Percentiles rank a stretch among this genome's conserved stretches.
Evolutionary conservation across 768 basidiomycete species (phyloP).

Genomic region (Mycena capillaripes): DNA sequence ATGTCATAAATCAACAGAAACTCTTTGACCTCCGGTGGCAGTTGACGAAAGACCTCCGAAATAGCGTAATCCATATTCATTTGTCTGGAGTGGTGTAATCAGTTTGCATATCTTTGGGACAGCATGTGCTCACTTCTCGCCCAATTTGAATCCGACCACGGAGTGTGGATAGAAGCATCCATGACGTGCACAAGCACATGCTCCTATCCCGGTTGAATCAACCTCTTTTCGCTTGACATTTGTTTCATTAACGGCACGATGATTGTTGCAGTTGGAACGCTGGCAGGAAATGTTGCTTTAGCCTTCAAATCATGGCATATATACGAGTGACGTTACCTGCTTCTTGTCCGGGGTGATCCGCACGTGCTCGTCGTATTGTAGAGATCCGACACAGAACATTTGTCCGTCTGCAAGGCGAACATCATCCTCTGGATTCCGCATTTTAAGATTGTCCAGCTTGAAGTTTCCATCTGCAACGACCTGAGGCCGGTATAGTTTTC

Average conservation of each 20-base stretch:
- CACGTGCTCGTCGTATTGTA: conserved; percentile 42
- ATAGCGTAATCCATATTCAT: conserved; percentile 46
- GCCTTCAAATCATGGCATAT: background rate
- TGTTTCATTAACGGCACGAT: conserved; percentile 37
- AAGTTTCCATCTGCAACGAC: conserved; percentile 47
- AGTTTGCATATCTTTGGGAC: background rate
- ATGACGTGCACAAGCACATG: conserved; percentile 47
- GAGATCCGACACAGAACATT: conserved; percentile 41
- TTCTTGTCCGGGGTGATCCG: conserved; percentile 8
- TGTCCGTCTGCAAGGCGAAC: conserved; percentile 44
- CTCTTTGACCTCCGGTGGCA: background rate
- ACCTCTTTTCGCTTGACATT: conserved; percentile 33
- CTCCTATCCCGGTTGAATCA: conserved; percentile 46
- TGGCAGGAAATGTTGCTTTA: background rate
- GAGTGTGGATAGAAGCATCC: conserved; percentile 47
- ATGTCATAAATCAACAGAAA: conserved; percentile 47
- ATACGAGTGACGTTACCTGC: conserved; percentile 10
- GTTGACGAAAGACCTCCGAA: conserved; percentile 35
- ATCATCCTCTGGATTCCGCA: conserved; percentile 41
- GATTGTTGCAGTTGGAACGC: conserved; percentile 32
- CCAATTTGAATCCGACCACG: conserved; percentile 48
- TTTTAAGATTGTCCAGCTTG: conserved; percentile 42
- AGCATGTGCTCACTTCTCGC: conserved; percentile 40
- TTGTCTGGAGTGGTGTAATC: conserved; percentile 33
- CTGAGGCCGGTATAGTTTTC: conserved; percentile 25